Conservation (phyloP, 768 basidiomycete genomes). For the Terana coerulea region DNA sequence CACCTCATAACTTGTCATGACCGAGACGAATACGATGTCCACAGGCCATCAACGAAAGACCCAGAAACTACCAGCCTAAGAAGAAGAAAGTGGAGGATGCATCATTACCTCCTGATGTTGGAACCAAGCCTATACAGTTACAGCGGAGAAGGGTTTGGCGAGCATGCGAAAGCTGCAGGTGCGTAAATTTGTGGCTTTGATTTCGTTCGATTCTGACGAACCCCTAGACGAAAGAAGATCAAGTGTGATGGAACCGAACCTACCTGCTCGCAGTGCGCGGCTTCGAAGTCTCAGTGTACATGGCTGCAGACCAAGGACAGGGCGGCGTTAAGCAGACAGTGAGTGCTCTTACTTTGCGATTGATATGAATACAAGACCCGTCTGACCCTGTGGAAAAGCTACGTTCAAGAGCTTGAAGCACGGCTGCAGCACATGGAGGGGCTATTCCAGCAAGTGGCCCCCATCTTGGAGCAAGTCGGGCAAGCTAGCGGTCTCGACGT, state of each 20-base stretch:
- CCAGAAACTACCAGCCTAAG: constrained; percentile 48
- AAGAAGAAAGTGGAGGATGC: constrained; percentile 75
- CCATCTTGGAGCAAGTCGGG: constrained; percentile 70
- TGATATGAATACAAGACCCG: background rate
- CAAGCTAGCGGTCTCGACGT: constrained; percentile 42
- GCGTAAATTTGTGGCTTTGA: constrained; percentile 25
- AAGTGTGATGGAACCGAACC: constrained; percentile 90
- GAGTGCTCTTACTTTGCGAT: constrained; percentile 30
- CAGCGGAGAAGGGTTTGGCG: constrained; percentile 83
- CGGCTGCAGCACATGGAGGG: constrained; percentile 85
- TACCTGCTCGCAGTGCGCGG: constrained; percentile 76
- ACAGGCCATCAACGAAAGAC: constrained; percentile 8
- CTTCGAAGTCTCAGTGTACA: constrained; percentile 74
- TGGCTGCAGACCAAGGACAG: constrained; percentile 93
- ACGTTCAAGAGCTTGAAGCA: constrained; percentile 89
- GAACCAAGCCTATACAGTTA: constrained; percentile 69
- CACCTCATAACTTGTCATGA: too few relatives aligned
- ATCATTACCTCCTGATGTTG: constrained; percentile 43
- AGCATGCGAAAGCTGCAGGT: constrained; percentile 89
- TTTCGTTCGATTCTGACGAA: constrained; percentile 16
- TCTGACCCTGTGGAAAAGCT: constrained; percentile 39
- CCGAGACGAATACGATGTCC: constrained; percentile 37
- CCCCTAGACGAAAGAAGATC: constrained; percentile 80
- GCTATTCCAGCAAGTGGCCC: constrained; percentile 78
- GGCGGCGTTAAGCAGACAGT: constrained; percentile 88